Base-by-base conservation (phyloP, 2,329 filamentous ascomycete species). In the Boeremia exigua region DNA sequence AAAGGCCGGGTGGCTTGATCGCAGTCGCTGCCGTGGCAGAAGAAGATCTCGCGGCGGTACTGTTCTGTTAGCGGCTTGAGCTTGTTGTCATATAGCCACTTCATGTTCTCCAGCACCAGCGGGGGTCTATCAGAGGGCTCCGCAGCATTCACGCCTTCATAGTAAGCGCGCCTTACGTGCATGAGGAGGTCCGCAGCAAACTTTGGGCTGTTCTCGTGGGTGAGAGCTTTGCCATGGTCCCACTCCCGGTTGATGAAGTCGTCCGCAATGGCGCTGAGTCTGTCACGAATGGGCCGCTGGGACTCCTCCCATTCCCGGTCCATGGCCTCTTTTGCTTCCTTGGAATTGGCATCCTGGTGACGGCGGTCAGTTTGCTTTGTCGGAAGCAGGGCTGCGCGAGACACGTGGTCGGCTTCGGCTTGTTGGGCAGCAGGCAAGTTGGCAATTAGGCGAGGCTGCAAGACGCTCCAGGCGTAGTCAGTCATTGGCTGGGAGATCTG, bases 71-170 rank as follows among this genome's bases (percentile, higher is more conserved):
- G 76, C 23, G 86, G 85, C 67, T 87, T 90, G 69, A 95, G 82
- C 71, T 91, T 92, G 62, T 84, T 85, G 67, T 93, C 90, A 71
- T 90, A 93, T 28, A 93, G 79, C 86, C 88, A 94, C 74, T 90
- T 93, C 90, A 95, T 92, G 68, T 93, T 92, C 69, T 94, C 90
- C 62, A 95, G 77, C 1, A 88, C 89, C 48, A 94, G 79, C 68
- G 82, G 87, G 70, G 85, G 81, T 25, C 82, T 85, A 28, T 47
- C 36, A 25, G 19, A 23, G 19, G n/a, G n/a, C n/a, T n/a, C n/a
- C n/a, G n/a, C n/a, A n/a, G 38, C 81, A 69, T 89, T 89, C 34
- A 78, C 77, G 48, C 82, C 80, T 48, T 86, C 81, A 69, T 89
- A 89, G 71, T 90, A 92, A n/a, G 80, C 81, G 59, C 82, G 81